Conservation (phyloP, 2,329 filamentous ascomycete species). For the Paecilomyces sp. region DNA sequence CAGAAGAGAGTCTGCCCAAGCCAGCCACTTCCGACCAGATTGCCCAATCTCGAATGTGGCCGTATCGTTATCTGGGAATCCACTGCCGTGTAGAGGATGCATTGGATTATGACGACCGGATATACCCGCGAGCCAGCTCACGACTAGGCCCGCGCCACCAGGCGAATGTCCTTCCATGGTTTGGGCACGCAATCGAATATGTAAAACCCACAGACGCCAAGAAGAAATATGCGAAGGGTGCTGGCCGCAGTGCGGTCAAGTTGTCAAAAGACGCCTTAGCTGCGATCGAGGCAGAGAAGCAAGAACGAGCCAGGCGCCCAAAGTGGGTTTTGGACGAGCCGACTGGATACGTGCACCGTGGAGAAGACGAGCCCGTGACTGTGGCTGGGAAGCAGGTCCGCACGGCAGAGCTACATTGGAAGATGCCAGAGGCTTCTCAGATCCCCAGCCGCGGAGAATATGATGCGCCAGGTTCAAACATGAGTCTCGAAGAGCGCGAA, state of each 20-base stretch:
- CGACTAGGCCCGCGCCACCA: conserved; percentile 87
- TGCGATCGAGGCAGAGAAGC: conserved; percentile 73
- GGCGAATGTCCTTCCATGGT: conserved; percentile 78
- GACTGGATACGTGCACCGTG: conserved; percentile 73
- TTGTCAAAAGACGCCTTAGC: conserved; percentile 72
- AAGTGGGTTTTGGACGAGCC: conserved; percentile 95
- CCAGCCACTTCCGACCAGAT: conserved; percentile 76
- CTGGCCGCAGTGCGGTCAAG: conserved; percentile 68
- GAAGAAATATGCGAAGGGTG: conserved; percentile 60
- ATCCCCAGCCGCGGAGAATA: conserved; percentile 39
- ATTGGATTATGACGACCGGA: conserved; percentile 92
- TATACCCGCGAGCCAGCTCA: conserved; percentile 92
- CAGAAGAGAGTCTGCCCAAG: conserved; percentile 48
- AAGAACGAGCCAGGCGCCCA: conserved; percentile 70
- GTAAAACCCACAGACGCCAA: conserved; percentile 84
- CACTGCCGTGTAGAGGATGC: conserved; percentile 95
- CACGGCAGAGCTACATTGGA: conserved; percentile 72
- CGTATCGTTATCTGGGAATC: conserved; percentile 89
- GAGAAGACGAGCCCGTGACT: conserved; percentile 63
- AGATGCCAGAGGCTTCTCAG: conserved; percentile 55
- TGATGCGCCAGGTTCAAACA: conserved; percentile 28
- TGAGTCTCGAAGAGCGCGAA: conserved; percentile 37
- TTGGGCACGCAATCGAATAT: conserved; percentile 77
- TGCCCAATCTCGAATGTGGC: conserved; percentile 90
- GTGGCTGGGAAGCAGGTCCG: conserved; percentile 61